Evolutionary conservation across 768 basidiomycete genomes (phyloP), one percentile per base, ranked within the genome.

Genomic region (Paxillus rubicundulus): DNA sequence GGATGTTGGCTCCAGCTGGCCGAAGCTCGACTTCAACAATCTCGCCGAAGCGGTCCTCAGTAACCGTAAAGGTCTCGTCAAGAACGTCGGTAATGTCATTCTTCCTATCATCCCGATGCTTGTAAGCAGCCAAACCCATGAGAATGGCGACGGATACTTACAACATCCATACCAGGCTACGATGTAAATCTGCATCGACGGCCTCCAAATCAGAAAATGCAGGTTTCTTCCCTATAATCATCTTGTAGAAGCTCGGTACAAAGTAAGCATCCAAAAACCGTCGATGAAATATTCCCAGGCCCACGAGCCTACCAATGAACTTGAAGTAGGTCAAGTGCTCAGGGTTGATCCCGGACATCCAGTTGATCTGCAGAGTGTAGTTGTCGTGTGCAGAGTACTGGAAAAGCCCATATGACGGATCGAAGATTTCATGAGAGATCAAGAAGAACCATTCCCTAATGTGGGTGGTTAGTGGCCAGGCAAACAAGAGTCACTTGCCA

Each of bases 361-460:
- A 85, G 57, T 89, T 90, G 65, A 90, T 87, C 69, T 89, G 86
- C 4, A 90, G 77, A 1, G 87, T 88, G 61, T 89, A 89, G 59
- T 87, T 86, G 73, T 90, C 89, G 60, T 84, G 83, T 4, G 86
- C 77, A 0, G 87, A 88, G 60, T 90, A 91, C 65, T 89, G 85
- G 61, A 89, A 89, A 33, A 89, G 69, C n/a, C 88, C 87, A 52
- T 89, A 89, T 47, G 82, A 85, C 18, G 88, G 87, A 62, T 89
- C 84, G 72, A 91, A 90, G 59, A 91, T 85, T 61, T 89, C 86
- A 52, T 89, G 88, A 1, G 87, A 90, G 43, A 91, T 74, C 3
- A 90, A 72, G 80, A 91, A 89, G 74, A 91, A 89, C 87, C 89
- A 91, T 71, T 90, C 89, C 68, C 88, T 89, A 54, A 18, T 16